Conservation (phyloP, 495 filamentous ascomycete genomes). For the Cercophora samala region DNA sequence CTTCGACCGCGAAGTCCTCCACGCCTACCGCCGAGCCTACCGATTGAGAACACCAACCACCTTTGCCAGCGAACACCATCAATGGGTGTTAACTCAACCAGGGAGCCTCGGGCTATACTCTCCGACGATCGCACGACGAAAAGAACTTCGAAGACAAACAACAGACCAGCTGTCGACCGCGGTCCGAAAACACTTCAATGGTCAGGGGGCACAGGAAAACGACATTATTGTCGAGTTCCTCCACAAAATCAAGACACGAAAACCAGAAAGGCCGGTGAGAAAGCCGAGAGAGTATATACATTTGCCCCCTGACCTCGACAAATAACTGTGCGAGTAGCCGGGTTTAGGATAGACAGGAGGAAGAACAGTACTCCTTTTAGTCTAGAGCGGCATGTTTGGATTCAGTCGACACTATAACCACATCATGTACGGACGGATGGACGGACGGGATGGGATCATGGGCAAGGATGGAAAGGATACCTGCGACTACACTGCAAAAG, state of each 20-base stretch:
- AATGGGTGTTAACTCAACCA: slow-evolving; percentile 64
- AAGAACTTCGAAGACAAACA: slow-evolving; percentile 61
- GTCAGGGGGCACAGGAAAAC: slow-evolving; percentile 75
- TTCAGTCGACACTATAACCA: neutral
- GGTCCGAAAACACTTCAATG: slow-evolving; percentile 89
- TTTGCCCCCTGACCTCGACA: slow-evolving; percentile 21
- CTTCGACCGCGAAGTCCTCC: slow-evolving; percentile 67
- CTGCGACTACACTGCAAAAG: neutral
- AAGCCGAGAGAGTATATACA: slow-evolving; percentile 25
- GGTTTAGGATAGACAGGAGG: slow-evolving; percentile 6
- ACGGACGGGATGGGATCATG: neutral
- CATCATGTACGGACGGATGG: neutral
- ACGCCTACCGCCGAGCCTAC: slow-evolving; percentile 77
- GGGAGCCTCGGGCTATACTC: slow-evolving; percentile 66
- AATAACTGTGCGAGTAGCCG: neutral
- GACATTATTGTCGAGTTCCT: slow-evolving; percentile 85
- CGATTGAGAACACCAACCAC: slow-evolving; percentile 66
- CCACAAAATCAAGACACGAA: slow-evolving; percentile 65
- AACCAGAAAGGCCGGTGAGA: slow-evolving; percentile 33
- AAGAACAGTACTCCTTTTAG: slow-evolving; percentile 15
- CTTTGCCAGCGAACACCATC: slow-evolving; percentile 68
- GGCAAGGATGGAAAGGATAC: neutral
- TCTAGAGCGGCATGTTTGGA: neutral
- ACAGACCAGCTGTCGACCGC: slow-evolving; percentile 77
- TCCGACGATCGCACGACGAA: slow-evolving; percentile 66